phyloP scores from a whole-genome alignment of 352 stramenopile species.

The Globisporangium iwayamae region DNA sequence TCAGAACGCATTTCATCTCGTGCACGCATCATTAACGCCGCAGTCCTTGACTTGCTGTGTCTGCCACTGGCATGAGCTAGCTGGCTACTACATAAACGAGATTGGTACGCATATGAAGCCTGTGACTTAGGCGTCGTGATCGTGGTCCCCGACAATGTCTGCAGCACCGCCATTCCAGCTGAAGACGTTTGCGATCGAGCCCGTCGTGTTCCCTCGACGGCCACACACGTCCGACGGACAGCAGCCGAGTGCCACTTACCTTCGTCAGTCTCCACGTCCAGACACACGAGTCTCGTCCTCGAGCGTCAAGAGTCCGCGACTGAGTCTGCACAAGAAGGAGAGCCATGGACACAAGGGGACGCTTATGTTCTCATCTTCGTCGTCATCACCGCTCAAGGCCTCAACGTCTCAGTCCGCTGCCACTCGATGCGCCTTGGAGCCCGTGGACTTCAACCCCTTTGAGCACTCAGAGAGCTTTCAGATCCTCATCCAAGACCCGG shows the following conservation, averaged over 20 bases:
- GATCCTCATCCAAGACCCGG: background rate
- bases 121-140: background rate
- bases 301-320: background rate
- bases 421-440: background rate
- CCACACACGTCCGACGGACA: slow-evolving; percentile 4
- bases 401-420: background rate
- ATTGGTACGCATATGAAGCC: background rate
- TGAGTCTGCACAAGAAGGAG: background rate
- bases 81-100: background rate
- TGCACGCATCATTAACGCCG: too few species aligned
- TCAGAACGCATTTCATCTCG: too few species aligned
- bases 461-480: slow-evolving; percentile 3
- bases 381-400: background rate
- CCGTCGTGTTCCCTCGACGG: background rate
- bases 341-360: background rate
- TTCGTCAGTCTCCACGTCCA: background rate
- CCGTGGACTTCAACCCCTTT: slow-evolving; percentile 4
- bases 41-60: too few species aligned
- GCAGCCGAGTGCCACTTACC: background rate
- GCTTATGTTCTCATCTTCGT: background rate
- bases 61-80: background rate
- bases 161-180: background rate
- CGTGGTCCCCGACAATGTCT: background rate
- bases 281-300: background rate
- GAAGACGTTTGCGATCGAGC: slow-evolving; percentile 1